Conservation (phyloP, 306 rosid genomes). For the Cajanus cajan region DNA sequence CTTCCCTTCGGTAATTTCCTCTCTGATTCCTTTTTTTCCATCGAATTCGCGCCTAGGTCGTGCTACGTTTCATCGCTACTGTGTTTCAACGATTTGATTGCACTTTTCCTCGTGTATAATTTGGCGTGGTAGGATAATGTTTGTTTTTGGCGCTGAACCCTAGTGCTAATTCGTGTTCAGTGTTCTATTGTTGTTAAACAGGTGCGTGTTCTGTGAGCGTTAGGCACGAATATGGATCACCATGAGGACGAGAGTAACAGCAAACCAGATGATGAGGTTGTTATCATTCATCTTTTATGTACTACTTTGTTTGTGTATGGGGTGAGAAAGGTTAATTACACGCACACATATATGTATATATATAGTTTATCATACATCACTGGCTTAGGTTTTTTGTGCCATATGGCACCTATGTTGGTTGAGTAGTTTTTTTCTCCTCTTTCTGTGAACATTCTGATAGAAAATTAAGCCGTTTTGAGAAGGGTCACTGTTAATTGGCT, state of each 20-base stretch:
- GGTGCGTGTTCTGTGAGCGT: not conserved
- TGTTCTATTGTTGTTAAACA: not conserved
- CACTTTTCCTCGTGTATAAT: not conserved
- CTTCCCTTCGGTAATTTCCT: slow-evolving; percentile 28
- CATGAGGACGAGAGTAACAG: slow-evolving; percentile 74
- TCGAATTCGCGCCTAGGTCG: not conserved
- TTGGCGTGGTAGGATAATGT: not conserved
- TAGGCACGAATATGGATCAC: slow-evolving; percentile 29
- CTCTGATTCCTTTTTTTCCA: not conserved
- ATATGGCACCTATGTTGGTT: not conserved
- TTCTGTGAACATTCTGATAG: not conserved
- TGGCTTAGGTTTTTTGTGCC: not conserved
- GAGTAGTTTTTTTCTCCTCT: not conserved
- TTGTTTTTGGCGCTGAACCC: slow-evolving; percentile 19
- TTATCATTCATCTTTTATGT: slow-evolving; percentile 23
- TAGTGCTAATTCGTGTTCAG: not conserved
- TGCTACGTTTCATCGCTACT: not conserved
- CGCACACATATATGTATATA: not conserved
- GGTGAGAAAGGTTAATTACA: no score
- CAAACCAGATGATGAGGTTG: slow-evolving; percentile 89
- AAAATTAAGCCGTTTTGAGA: not conserved
- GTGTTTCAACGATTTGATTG: not conserved
- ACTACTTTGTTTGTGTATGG: not conserved
- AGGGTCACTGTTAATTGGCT: not conserved
- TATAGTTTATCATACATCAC: not conserved